Conservation (phyloP, 805 yeast genomes). For the Wickerhamiella lipophila region DNA sequence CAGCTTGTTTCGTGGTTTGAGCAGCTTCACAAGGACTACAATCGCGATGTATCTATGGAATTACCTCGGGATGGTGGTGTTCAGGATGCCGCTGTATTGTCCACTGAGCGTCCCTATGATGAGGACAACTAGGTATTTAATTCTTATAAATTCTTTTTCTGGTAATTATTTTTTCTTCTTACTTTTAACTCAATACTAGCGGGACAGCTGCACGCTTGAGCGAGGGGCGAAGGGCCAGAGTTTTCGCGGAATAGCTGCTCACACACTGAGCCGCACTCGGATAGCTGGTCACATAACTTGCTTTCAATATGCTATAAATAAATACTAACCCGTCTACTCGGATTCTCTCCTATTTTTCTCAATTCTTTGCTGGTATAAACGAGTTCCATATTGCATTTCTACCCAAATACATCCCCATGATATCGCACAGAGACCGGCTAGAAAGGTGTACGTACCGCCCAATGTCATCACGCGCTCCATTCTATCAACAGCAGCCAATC, state of each 20-base stretch:
- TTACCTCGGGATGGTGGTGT: neutral
- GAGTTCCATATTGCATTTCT: conserved; percentile 6
- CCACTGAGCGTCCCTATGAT: conserved; percentile 7
- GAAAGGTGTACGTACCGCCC: conserved; percentile 71
- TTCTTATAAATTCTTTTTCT: no score
- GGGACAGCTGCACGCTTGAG: no score
- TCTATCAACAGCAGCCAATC: conserved; percentile 50
- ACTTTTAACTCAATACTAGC: no score
- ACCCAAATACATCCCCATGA: conserved; percentile 15
- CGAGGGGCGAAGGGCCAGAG: no score
- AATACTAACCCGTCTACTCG: neutral
- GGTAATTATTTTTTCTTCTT: no score
- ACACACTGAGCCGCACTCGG: no score
- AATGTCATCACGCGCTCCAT: conserved; percentile 47
- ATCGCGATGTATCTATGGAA: neutral
- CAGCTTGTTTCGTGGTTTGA: conserved; percentile 22
- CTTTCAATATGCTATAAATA: no score
- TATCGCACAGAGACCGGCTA: conserved; percentile 35
- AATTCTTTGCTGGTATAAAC: neutral
- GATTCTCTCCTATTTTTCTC: neutral
- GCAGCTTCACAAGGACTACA: neutral
- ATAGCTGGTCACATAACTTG: no score
- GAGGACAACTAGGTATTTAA: conserved; percentile 10
- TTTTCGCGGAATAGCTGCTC: no score
- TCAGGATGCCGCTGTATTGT: neutral